Conservation (phyloP, 2,329 filamentous ascomycete species). For the Aspergillus phoenicis region DNA sequence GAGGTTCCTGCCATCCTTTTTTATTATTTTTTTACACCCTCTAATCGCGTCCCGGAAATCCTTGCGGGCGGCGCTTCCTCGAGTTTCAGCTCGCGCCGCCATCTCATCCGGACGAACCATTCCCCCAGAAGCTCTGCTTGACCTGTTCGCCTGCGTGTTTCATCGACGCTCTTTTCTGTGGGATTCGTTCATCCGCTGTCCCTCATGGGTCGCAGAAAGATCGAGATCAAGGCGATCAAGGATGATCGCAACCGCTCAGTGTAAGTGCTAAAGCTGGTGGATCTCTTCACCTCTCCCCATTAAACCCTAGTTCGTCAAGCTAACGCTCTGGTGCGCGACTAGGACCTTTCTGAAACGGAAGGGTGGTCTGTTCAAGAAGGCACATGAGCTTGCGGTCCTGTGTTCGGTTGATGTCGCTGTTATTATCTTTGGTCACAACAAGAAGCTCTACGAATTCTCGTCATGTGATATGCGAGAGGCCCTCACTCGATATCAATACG, state of each 20-base stretch:
- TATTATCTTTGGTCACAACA: slow-evolving; percentile 98
- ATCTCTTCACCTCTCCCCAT: slow-evolving; percentile 1
- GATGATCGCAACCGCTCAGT: slow-evolving; percentile 97
- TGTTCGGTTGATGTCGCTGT: slow-evolving; percentile 98
- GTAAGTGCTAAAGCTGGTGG: slow-evolving; percentile 59
- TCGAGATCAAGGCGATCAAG: slow-evolving; percentile 99
- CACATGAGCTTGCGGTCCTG: slow-evolving; percentile 94
- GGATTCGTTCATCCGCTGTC: slow-evolving; percentile 19
- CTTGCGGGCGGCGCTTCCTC: slow-evolving; percentile 13
- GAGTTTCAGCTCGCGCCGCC: slow-evolving; percentile 18
- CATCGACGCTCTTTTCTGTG: slow-evolving; percentile 13
- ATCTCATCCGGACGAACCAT: slow-evolving; percentile 12
- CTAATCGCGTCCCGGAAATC: slow-evolving; percentile 17
- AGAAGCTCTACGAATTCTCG: slow-evolving; percentile 98
- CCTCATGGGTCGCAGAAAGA: slow-evolving; percentile 94
- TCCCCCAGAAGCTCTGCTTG: slow-evolving; percentile 2
- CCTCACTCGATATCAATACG: slow-evolving; percentile 85
- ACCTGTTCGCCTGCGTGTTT: slow-evolving; percentile 11
- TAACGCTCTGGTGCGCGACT: slow-evolving; percentile 4
- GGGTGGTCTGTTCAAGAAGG: slow-evolving; percentile 98
- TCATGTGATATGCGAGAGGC: slow-evolving; percentile 92
- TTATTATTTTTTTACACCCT: background rate
- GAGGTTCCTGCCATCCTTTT: slow-evolving; percentile 1
- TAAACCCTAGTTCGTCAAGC: background rate
- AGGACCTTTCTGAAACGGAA: slow-evolving; percentile 99